Percentiles rank a stretch among this genome's conserved stretches.
phyloP scores from a whole-genome alignment of 2,329 filamentous ascomycete genomes.

The Aspergillus niger region DNA sequence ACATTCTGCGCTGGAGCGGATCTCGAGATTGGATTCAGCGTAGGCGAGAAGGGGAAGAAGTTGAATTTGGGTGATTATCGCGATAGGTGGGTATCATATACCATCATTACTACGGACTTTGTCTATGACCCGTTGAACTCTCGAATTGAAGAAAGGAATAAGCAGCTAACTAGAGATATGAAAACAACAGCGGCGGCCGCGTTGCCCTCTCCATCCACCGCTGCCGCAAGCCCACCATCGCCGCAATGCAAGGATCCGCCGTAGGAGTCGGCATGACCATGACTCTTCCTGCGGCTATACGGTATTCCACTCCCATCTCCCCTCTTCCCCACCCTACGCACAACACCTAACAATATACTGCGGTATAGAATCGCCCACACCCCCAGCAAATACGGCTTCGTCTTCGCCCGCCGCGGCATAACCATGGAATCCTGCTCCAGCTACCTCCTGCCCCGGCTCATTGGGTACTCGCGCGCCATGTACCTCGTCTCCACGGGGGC shows the following conservation, averaged over 20 bases:
- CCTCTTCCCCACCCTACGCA: no score
- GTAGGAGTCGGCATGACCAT: conserved; percentile 62
- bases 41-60: conserved; percentile 38
- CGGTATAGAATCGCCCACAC: conserved; percentile 52
- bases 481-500: conserved; percentile 64
- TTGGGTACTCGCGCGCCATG: conserved; percentile 31
- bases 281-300: conserved; percentile 59
- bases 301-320: conserved; percentile 17
- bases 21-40: conserved; percentile 54
- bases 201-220: conserved; percentile 55
- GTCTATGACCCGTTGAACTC: no score
- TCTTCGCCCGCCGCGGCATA: conserved; percentile 70
- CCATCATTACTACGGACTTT: no score
- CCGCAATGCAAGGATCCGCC: conserved; percentile 57
- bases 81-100: no score
- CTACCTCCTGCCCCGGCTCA: conserved; percentile 65
- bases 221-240: conserved; percentile 60
- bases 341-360: no score
- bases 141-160: no score
- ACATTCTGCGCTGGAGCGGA: conserved; percentile 58
- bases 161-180: not conserved
- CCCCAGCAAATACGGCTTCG: conserved; percentile 70
- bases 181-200: conserved; percentile 29
- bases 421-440: conserved; percentile 71
- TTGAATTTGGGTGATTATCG: no score